Conservation (phyloP, 805 yeast species). For the Starmerella ratchasimensis region DNA sequence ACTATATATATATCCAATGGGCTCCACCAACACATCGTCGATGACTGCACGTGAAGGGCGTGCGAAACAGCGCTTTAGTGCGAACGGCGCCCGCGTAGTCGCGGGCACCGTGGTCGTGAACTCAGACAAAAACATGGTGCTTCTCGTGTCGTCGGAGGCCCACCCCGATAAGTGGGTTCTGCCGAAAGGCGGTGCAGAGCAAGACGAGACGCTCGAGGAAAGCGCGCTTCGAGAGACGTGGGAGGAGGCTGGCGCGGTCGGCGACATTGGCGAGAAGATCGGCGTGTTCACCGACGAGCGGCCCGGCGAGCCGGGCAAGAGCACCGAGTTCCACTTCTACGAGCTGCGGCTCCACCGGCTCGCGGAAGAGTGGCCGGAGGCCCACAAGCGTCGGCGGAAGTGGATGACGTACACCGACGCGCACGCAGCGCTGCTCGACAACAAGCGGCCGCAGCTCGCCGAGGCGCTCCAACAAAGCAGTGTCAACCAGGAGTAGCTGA, state of each 20-base stretch:
- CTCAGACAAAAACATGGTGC: conserved; percentile 41
- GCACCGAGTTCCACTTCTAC: conserved; percentile 74
- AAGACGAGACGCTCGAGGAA: conserved; percentile 45
- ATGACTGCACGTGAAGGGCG: conserved; percentile 30
- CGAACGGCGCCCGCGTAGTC: conserved; percentile 66
- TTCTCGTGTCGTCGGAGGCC: conserved; percentile 66
- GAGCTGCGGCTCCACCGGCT: conserved; percentile 53
- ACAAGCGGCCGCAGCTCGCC: conserved; percentile 24
- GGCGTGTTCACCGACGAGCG: conserved; percentile 55
- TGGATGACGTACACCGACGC: conserved; percentile 44
- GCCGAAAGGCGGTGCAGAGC: conserved; percentile 93
- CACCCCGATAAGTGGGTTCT: conserved; percentile 65
- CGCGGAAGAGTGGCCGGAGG: conserved; percentile 66
- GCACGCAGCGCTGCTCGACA: conserved; percentile 22
- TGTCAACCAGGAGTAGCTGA: neutral
- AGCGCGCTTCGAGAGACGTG: conserved; percentile 82
- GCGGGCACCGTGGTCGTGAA: conserved; percentile 82
- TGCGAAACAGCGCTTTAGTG: conserved; percentile 34
- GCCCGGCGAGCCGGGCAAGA: conserved; percentile 37
- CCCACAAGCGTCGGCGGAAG: conserved; percentile 41
- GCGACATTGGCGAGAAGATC: conserved; percentile 40
- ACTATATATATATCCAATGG: conserved; percentile 5
- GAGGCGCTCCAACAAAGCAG: conserved; percentile 22
- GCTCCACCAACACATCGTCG: conserved; percentile 16
- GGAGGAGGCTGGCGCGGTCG: conserved; percentile 93